phyloP scores from a whole-genome alignment of 2,329 filamentous ascomycete genomes.

The Aspergillus sclerotialis region DNA sequence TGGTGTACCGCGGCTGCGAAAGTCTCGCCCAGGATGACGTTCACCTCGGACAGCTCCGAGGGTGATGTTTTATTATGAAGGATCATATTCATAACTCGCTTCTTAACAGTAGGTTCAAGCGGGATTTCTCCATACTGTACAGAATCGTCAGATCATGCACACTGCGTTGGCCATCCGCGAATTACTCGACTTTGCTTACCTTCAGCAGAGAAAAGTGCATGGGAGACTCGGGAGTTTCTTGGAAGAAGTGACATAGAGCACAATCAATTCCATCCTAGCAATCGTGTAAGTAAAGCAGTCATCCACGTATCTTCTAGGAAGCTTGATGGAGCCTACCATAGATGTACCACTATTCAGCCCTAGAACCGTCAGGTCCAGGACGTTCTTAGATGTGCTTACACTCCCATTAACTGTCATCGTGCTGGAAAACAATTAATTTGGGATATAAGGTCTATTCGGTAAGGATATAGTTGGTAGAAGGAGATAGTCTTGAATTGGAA shows the following conservation, averaged over 20 bases:
- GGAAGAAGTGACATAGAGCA: constrained; percentile 50
- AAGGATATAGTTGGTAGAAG: no score
- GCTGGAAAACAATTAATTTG: neutral
- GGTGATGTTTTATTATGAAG: constrained; percentile 48
- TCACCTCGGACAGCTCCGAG: constrained; percentile 50
- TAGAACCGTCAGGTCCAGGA: constrained; percentile 47
- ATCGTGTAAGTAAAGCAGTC: neutral
- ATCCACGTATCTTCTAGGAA: neutral
- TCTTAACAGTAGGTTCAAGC: constrained; percentile 48
- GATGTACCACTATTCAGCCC: constrained; percentile 50
- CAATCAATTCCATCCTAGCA: constrained; percentile 49
- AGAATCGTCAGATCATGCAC: no score
- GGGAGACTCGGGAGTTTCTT: constrained; percentile 44
- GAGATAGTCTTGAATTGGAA: no score
- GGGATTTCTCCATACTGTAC: constrained; percentile 49
- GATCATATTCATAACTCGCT: constrained; percentile 52
- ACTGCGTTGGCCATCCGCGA: neutral
- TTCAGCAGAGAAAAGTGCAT: constrained; percentile 52
- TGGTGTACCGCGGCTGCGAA: constrained; percentile 47
- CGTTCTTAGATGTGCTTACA: constrained; percentile 12
- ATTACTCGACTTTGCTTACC: constrained; percentile 6
- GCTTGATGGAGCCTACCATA: constrained; percentile 29
- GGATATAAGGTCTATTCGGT: no score
- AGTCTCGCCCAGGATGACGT: constrained; percentile 51
- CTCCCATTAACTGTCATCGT: constrained; percentile 10